Percentiles rank a stretch among this genome's conserved stretches.
phyloP scores from a whole-genome alignment of 306 rosid genomes.

The Astragalus glycyphyllos region DNA sequence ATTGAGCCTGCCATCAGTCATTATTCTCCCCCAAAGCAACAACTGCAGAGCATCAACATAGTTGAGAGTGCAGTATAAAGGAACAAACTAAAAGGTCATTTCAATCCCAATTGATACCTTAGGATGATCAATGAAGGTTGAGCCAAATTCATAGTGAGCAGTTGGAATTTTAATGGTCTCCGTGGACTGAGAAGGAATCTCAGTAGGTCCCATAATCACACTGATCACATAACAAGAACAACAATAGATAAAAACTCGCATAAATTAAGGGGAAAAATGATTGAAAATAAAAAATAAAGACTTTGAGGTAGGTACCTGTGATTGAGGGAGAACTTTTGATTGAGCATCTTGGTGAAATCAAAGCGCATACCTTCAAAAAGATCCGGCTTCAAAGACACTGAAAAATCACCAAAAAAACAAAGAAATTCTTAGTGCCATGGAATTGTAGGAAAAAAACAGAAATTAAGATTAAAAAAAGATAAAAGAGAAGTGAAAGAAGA shows the following conservation, averaged over 20 bases:
- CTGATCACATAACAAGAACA: slow-evolving; percentile 47
- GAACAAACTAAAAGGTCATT: background rate
- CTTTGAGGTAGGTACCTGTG: slow-evolving; percentile 66
- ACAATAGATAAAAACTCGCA: background rate
- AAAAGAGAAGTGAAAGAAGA: background rate
- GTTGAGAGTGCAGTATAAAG: background rate
- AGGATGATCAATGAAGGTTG: slow-evolving; percentile 94
- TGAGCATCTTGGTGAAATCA: slow-evolving; percentile 92
- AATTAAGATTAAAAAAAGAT: background rate
- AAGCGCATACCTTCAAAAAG: slow-evolving; percentile 93
- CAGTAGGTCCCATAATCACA: slow-evolving; percentile 88
- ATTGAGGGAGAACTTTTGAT: slow-evolving; percentile 88
- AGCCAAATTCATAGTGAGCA: slow-evolving; percentile 92
- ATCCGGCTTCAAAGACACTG: slow-evolving; percentile 99
- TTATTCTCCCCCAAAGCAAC: slow-evolving; percentile 91
- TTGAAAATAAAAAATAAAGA: background rate
- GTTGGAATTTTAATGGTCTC: slow-evolving; percentile 90
- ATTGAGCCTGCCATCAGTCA: slow-evolving; percentile 91
- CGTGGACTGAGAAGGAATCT: slow-evolving; percentile 85
- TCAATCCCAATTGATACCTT: slow-evolving; percentile 53
- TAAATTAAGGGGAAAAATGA: background rate
- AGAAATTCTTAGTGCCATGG: slow-evolving; percentile 7
- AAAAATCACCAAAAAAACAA: background rate
- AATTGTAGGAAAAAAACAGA: background rate
- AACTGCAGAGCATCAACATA: slow-evolving; percentile 51